Evolutionary conservation across 2,329 filamentous ascomycete genomes (phyloP).

Genomic region (Graphilbum sp.): DNA sequence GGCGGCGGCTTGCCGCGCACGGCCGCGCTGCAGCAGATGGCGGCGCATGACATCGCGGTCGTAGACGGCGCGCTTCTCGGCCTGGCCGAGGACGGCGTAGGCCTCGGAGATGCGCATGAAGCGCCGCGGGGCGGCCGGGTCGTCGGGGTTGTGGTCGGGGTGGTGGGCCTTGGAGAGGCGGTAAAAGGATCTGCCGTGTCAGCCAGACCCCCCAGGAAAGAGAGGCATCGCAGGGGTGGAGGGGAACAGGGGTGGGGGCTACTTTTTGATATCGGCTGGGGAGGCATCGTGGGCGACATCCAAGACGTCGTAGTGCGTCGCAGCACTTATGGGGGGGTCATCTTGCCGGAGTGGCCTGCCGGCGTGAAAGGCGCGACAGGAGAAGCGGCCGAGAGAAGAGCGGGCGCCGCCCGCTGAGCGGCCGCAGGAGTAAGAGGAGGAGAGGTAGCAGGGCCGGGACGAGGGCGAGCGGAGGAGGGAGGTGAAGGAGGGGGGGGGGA

Average conservation of each 20-base stretch:
- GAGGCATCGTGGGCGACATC: constrained; percentile 55
- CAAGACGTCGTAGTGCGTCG: constrained; percentile 71
- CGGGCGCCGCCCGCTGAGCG: no score
- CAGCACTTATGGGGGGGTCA: constrained; percentile 15
- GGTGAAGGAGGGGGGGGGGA: constrained; percentile 5
- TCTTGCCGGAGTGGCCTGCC: constrained; percentile 12
- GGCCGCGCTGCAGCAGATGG: constrained; percentile 17
- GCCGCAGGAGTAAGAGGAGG: no score
- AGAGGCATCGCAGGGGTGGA: background rate
- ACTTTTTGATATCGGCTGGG: constrained; percentile 72
- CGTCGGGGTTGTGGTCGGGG: constrained; percentile 71
- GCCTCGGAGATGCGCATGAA: constrained; percentile 78
- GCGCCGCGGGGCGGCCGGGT: constrained; percentile 54
- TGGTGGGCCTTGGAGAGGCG: constrained; percentile 80
- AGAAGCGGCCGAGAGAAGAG: background rate
- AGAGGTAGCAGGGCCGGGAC: no score
- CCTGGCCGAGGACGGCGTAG: constrained; percentile 58
- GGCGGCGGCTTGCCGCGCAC: constrained; percentile 10
- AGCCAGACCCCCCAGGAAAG: background rate
- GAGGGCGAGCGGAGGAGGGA: background rate
- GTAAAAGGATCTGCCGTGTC: constrained; percentile 54
- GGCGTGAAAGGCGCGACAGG: constrained; percentile 13
- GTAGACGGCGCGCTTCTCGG: constrained; percentile 62
- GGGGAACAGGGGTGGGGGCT: background rate
- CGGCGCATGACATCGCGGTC: constrained; percentile 49